Evolutionary conservation across 441 rosid genomes (phyloP), one percentile per base, ranked within the genome.

Genomic region (Gossypium laxum): DNA sequence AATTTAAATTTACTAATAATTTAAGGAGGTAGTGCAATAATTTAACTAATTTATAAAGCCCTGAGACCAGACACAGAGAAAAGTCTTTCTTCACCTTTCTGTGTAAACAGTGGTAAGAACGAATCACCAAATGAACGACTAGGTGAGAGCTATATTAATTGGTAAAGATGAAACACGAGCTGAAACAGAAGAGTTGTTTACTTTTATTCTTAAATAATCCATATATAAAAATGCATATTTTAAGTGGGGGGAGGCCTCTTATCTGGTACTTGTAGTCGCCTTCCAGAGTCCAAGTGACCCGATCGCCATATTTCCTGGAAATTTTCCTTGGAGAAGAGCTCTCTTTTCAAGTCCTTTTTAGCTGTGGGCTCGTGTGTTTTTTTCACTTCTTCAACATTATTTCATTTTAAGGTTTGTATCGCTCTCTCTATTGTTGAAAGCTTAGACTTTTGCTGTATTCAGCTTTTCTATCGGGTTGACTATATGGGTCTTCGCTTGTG

Each of bases 371-470:
- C 6, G 4, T 26, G 26, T 18, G 14, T 45, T 72, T 54, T 54
- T 55, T 30, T 75, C 55, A 64, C 32, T 22, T 57, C 18, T 34
- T 28, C 65, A 67, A 47, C 74, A 38, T 1, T 51, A 0, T 58
- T 73, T 71, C 52, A 2, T 67, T 18, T 4, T n/a, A 64, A 55
- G 74, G 79, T 74, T 18, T 34, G 32, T 43, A 14, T 54, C 18
- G 52, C n/a, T 54, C 28, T 26, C 30, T 14, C 26, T 22, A 47
- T 56, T 38, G 58, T 48, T 55, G 7, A 15, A 72, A 41, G 56
- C 21, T 45, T 41, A 19, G 22, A 5, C 7, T 72, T 68, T 8
- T 30, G 11, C 2, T 38, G 32, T 1, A 57, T 72, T 57, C 5
- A 32, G 58, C 30, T 3, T 74, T 41, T 56, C 11, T 8, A 15